A percentile compares a stretch with the other conserved stretches of the same genome.
phyloP scores from a whole-genome alignment of 805 yeast genomes.

The Candida boleticola region DNA sequence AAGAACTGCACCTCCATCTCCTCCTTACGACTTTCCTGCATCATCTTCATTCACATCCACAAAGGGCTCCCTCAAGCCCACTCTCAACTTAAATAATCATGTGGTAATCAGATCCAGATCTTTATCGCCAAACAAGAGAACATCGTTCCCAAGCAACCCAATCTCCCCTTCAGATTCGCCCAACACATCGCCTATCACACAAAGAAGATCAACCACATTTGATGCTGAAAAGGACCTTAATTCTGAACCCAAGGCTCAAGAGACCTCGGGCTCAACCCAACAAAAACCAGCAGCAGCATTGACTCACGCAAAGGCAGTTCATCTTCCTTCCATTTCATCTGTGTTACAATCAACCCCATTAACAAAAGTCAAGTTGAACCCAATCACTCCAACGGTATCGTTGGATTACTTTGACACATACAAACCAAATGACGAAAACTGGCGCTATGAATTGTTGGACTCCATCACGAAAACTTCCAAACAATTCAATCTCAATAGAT shows the following conservation, averaged over 20 bases:
- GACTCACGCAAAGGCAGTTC: slow-evolving; percentile 2
- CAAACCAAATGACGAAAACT: slow-evolving; percentile 44
- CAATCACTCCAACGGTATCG: slow-evolving; percentile 41
- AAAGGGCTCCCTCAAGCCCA: slow-evolving; percentile 7
- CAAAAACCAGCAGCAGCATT: neutral
- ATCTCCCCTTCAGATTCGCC: slow-evolving; percentile 13
- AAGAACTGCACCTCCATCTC: slow-evolving; percentile 48
- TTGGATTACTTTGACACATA: slow-evolving; percentile 45
- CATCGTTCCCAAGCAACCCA: slow-evolving; percentile 12
- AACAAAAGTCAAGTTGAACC: slow-evolving; percentile 23
- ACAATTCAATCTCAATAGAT: slow-evolving; percentile 26
- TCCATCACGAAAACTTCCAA: slow-evolving; percentile 25
- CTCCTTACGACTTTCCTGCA: slow-evolving; percentile 20
- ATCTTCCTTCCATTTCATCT: slow-evolving; percentile 35
- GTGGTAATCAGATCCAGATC: slow-evolving; percentile 21
- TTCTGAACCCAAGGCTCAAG: neutral
- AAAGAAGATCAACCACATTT: neutral
- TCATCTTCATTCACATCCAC: slow-evolving; percentile 2
- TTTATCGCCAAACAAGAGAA: slow-evolving; percentile 21
- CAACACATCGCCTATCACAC: neutral
- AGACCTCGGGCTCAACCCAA: too few species aligned
- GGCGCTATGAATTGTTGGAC: slow-evolving; percentile 42
- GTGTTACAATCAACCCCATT: slow-evolving; percentile 23
- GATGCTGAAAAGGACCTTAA: neutral
- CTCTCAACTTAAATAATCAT: neutral